Base-by-base conservation (phyloP, 352 stramenopile genomes). In the Aphanomyces stellatus region DNA sequence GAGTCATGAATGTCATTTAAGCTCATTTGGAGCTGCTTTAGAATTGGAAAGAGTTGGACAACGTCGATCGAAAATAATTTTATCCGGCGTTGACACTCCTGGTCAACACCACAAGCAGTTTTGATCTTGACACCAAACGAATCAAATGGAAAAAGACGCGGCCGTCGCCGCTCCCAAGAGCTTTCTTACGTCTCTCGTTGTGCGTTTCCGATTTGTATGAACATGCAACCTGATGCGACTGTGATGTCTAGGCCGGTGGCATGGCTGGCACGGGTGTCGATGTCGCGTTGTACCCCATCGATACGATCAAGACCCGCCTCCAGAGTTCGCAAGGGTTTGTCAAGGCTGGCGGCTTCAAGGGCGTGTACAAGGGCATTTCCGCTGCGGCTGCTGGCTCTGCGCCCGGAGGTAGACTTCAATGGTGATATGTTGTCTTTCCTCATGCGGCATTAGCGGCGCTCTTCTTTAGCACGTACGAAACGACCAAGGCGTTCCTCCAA, bases 251-350 rank as follows among this genome's bases (percentile, higher is more conserved):
- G 86, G 85, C 84, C 25, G 97, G 97, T 59, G 97, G 96, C 8
- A 81, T 98, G 22, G 96, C 97, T 4, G 97, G 97, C 28, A 98
- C 96, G 42, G 92, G 90, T 17, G 97, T 99, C 33, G 97, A 99
- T 82, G 85, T 99, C 55, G 90, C 95, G 41, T 83, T 99, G 24
- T 99, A 98, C 87, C 97, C 97, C 40, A 86, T 99, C 10, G 96
- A 99, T 82, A 99, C 97, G 2, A 88, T 99, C 72, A 99, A 99
- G 85, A 99, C 97, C 22, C 81, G 97, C 10, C 76, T 99, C 49
- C 97, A 99, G 74, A 96, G 95, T 11, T 91, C 96, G 1, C 81
- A 97, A 43, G 96, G 97, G 19, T 99, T 99, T 76, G 81, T 98
- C 37, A 97, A 97, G 70, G 92, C 96, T 37, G 97, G 97, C 22